Base-by-base conservation (phyloP, 2,329 filamentous ascomycete species). In the Aspergillus caelatus region DNA sequence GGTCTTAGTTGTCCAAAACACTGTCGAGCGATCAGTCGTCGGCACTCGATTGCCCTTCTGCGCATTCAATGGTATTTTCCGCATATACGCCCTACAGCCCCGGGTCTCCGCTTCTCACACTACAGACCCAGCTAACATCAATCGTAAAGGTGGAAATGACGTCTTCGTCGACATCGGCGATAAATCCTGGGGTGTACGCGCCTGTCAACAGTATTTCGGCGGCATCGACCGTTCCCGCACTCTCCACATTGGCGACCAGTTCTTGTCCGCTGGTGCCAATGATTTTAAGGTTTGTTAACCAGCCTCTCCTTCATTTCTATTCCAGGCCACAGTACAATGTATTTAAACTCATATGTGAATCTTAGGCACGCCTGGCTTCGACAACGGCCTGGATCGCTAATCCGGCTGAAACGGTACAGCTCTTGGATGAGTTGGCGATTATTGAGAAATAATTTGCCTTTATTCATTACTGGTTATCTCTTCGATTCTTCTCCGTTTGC, bases 141-240 rank as follows among this genome's bases (percentile, higher is more conserved):
- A 62, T 28, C 63, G 10, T 50, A 57, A 52, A 85, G 83, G 94
- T 60, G 95, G 95, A 12, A 94, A 95, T 66, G 95, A 99, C 77
- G 93, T 98, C 48, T 99, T 99, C 79, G 94, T 99, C 60, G 95
- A 99, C 77, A 97, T 99, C 73, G 95, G 95, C 61, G 95, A 99
- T 81, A 99, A 99, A 81, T 93, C 90, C 59, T 96, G 94, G 91
- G 95, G 95, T 67, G 95, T 99, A 3, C 85, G 91, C 39, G 93
- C 94, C 4, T 97, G 94, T 76, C 95, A 99, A 81, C 86, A 89
- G 62, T 97, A 93, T 83, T 97, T 97, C 75, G 91, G 91, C 4
- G 87, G 84, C 1, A 87, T 97, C 70, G 83, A 85, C 57, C 91
- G 89, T 4, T 87, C 90, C 67, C 91, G 91, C 73, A 97, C 94